These are phyloP conservation scores for Aspergillus kassunensis DNA, from an alignment of 495 filamentous ascomycete genomes.

Conservation along the genomic window DNA sequence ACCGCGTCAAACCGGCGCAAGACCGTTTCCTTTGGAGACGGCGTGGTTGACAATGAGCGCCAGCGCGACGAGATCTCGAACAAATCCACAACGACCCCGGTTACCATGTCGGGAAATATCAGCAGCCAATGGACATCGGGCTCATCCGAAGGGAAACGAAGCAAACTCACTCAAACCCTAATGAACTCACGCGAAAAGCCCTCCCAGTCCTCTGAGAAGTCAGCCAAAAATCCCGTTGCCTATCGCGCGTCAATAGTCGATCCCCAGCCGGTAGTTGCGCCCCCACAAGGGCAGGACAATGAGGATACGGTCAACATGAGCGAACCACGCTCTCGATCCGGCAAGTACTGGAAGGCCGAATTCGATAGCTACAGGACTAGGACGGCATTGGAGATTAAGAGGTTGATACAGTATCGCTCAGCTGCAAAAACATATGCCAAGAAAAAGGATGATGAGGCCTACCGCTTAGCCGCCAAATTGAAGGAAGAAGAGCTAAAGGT, in stretches of 20 bases:
- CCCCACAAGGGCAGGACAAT: slow-evolving; percentile 26
- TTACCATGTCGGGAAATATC: slow-evolving; percentile 53
- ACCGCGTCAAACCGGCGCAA: slow-evolving; percentile 74
- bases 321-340: slow-evolving; percentile 77
- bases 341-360: slow-evolving; percentile 90
- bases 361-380: slow-evolving; percentile 78
- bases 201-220: slow-evolving; percentile 20
- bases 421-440: slow-evolving; percentile 84
- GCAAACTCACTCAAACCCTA: slow-evolving; percentile 44
- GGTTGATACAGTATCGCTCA: slow-evolving; percentile 72
- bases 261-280: neutral
- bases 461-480: slow-evolving; percentile 66
- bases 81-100: slow-evolving; percentile 30
- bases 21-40: slow-evolving; percentile 82
- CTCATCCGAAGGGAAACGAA: slow-evolving; percentile 48
- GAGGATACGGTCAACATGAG: slow-evolving; percentile 75
- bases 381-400: slow-evolving; percentile 75
- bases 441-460: slow-evolving; percentile 80
- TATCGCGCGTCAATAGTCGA: slow-evolving; percentile 14
- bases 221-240: slow-evolving; percentile 8
- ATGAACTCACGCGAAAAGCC: slow-evolving; percentile 42
- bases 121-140: slow-evolving; percentile 60
- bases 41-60: slow-evolving; percentile 59
- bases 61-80: slow-evolving; percentile 36
- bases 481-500: slow-evolving; percentile 58